Percentiles rank a stretch among this genome's conserved stretches.
Conservation (phyloP, 768 basidiomycete species). For the Termitomyces sp. region DNA sequence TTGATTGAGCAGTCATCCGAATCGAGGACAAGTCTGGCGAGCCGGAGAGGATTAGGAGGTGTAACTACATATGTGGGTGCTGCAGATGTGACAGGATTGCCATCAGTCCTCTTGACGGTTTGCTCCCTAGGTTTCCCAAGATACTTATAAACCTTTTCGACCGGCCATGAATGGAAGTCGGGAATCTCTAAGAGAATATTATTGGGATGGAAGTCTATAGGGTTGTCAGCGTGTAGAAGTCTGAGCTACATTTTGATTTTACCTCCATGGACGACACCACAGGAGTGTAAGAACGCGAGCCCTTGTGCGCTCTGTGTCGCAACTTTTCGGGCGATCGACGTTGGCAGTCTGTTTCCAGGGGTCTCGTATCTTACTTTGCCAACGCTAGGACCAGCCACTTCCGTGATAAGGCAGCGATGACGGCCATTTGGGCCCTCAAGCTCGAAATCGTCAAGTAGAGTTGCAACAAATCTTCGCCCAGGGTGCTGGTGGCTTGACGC, state of each 20-base stretch:
- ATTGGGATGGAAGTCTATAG: constrained; percentile 1
- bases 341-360: constrained; percentile 40
- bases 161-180: constrained; percentile 8
- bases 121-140: constrained; percentile 1
- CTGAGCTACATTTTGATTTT: constrained; percentile 34
- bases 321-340: constrained; percentile 49
- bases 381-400: constrained; percentile 78
- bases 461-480: constrained; percentile 51
- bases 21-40: constrained; percentile 7
- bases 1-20: constrained; percentile 3
- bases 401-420: constrained; percentile 86
- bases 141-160: constrained; percentile 6
- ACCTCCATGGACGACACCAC: constrained; percentile 70
- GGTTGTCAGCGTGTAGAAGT: background rate
- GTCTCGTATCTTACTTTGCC: constrained; percentile 51
- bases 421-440: constrained; percentile 75
- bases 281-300: constrained; percentile 56
- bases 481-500: constrained; percentile 10
- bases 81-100: constrained; percentile 2
- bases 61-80: constrained; percentile 2
- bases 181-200: constrained; percentile 3
- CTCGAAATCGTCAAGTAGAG: constrained; percentile 73
- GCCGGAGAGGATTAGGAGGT: constrained; percentile 1
- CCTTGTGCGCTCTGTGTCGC: constrained; percentile 52
- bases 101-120: background rate